These are phyloP conservation scores for Neoboletus subvelutipes DNA, from an alignment of 768 basidiomycete species.

Conservation along the genomic window DNA sequence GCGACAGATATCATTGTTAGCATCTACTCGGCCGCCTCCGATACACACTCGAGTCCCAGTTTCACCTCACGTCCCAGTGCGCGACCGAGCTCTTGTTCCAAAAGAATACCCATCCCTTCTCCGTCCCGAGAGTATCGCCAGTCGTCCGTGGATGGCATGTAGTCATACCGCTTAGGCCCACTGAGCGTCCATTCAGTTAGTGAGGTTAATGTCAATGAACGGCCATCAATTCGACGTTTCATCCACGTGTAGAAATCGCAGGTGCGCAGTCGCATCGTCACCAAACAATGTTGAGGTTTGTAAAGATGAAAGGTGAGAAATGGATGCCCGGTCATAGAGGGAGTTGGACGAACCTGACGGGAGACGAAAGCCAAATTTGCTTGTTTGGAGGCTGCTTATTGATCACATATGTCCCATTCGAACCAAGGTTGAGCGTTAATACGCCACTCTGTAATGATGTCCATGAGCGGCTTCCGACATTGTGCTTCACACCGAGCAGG, in stretches of 20 bases:
- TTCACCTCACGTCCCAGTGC: constrained; percentile 37
- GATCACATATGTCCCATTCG: constrained; percentile 86
- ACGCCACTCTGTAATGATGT: constrained; percentile 72
- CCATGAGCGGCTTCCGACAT: constrained; percentile 8
- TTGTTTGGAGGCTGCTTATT: constrained; percentile 98
- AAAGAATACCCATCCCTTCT: constrained; percentile 53
- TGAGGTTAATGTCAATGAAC: neutral
- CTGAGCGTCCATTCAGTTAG: constrained; percentile 39
- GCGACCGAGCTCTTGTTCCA: constrained; percentile 67
- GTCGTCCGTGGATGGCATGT: constrained; percentile 47
- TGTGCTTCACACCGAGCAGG: neutral
- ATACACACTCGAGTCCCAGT: constrained; percentile 31
- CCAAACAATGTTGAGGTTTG: neutral
- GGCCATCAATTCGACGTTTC: neutral
- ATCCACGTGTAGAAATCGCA: constrained; percentile 6
- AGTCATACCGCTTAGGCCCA: constrained; percentile 93
- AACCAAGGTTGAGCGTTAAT: constrained; percentile 73
- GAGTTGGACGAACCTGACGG: constrained; percentile 59
- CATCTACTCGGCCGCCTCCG: constrained; percentile 19
- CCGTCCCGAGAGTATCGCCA: constrained; percentile 83
- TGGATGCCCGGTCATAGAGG: neutral
- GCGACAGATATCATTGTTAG: neutral
- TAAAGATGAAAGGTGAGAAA: constrained; percentile 5
- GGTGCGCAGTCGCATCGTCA: neutral
- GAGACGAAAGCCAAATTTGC: constrained; percentile 95